Evolutionary conservation across 176 grass and related monocot species (phyloP).

Genomic region (Carex parvula): DNA sequence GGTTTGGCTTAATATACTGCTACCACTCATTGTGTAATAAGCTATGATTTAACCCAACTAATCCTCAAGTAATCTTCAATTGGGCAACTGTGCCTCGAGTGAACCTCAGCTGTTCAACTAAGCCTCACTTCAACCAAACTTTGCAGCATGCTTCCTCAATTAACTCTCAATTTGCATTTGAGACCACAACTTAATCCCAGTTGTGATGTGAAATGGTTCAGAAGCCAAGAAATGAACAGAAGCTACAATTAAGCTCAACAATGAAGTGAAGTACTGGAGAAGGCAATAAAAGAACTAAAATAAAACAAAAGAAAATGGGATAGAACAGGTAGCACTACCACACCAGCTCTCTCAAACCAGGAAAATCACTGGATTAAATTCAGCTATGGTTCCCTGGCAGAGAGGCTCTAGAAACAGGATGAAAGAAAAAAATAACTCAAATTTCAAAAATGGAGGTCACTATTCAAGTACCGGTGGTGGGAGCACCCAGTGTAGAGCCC

Average conservation of each 20-base stretch:
- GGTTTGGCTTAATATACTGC: neutral
- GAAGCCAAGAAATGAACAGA: neutral
- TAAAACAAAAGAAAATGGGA: neutral
- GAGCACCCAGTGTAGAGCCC: constrained; percentile 83
- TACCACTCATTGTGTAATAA: neutral
- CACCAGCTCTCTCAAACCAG: constrained; percentile 6
- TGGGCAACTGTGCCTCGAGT: neutral
- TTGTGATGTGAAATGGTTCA: neutral
- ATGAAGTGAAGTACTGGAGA: neutral
- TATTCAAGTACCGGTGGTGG: constrained; percentile 66
- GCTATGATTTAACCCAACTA: no score
- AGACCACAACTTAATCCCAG: neutral
- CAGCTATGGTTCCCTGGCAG: neutral
- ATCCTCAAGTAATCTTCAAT: neutral
- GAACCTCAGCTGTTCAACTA: neutral
- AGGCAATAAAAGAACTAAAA: neutral
- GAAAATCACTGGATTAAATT: neutral
- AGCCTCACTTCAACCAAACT: neutral
- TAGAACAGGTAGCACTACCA: neutral
- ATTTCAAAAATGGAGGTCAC: neutral
- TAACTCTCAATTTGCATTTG: neutral
- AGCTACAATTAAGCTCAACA: neutral
- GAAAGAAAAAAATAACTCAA: constrained; percentile 10
- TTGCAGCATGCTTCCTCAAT: neutral
- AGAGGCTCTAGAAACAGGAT: constrained; percentile 7